Evolutionary conservation across 192 early-diverging fungal genomes (phyloP).

Genomic region (Entomortierella chlamydospora): DNA sequence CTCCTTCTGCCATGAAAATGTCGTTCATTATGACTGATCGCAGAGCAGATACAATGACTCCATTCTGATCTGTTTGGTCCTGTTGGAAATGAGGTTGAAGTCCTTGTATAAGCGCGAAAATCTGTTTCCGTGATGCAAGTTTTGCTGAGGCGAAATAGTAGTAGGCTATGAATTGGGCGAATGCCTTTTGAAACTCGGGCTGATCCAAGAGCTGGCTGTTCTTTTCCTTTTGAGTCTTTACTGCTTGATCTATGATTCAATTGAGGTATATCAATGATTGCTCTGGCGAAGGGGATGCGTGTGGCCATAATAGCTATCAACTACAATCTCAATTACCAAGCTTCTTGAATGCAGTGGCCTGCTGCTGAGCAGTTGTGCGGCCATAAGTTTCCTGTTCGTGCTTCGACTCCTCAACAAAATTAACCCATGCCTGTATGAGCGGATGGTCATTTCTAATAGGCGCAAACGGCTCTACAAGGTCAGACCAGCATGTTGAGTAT

Average conservation of each 20-base stretch:
- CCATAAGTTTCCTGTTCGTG: slow-evolving; percentile 50
- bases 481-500: slow-evolving; percentile 36
- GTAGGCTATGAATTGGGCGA: slow-evolving; percentile 36
- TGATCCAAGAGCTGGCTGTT: slow-evolving; percentile 19
- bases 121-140: slow-evolving; percentile 48
- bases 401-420: slow-evolving; percentile 37
- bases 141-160: slow-evolving; percentile 46
- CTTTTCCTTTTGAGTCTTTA: slow-evolving; percentile 35
- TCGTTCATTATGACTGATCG: slow-evolving; percentile 39
- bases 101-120: slow-evolving; percentile 37
- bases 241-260: slow-evolving; percentile 27
- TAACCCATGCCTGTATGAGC: slow-evolving; percentile 30
- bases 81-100: slow-evolving; percentile 38
- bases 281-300: too few relatives aligned
- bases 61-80: slow-evolving; percentile 34
- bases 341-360: slow-evolving; percentile 48
- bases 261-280: too few relatives aligned
- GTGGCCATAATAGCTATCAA: too few relatives aligned
- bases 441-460: slow-evolving; percentile 8
- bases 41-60: slow-evolving; percentile 27
- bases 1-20: slow-evolving; percentile 10
- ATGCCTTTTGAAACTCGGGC: slow-evolving; percentile 45
- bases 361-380: slow-evolving; percentile 43
- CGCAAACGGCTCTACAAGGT: slow-evolving; percentile 22
- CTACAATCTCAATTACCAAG: slow-evolving; percentile 38